These are phyloP conservation scores for Arthrobotrys pseudoclavata DNA, from an alignment of 2,329 filamentous ascomycete species.

Conservation along the genomic window DNA sequence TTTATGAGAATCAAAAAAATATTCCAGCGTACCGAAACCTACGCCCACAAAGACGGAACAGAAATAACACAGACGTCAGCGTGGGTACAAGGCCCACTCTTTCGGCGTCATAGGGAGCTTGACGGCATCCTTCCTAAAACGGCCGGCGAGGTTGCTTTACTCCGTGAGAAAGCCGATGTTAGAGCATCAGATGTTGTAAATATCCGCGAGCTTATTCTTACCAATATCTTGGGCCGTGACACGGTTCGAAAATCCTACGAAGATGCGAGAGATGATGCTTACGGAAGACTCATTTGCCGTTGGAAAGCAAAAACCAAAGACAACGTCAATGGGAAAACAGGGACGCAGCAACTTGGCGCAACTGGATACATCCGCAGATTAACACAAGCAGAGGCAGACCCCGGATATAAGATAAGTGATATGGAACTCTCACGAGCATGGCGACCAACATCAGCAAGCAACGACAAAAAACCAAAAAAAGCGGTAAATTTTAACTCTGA, in stretches of 20 bases:
- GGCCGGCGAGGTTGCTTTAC: conserved; percentile 42
- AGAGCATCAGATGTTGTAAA: conserved; percentile 40
- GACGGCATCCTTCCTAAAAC: conserved; percentile 56
- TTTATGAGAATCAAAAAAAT: conserved; percentile 56
- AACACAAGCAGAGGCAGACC: conserved; percentile 63
- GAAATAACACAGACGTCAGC: conserved; percentile 26
- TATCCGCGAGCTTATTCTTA: conserved; percentile 50
- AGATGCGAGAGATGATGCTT: conserved; percentile 63
- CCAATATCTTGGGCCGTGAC: conserved; percentile 41
- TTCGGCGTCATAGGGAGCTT: conserved; percentile 41
- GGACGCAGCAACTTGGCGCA: conserved; percentile 61
- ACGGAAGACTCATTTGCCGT: conserved; percentile 65
- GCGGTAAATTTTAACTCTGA: not conserved
- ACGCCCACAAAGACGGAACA: conserved; percentile 35
- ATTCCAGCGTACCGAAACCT: conserved; percentile 33
- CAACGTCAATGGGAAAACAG: conserved; percentile 62
- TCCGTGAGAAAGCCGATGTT: conserved; percentile 42
- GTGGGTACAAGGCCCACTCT: conserved; percentile 47
- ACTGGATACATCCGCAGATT: conserved; percentile 61
- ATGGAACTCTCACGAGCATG: conserved; percentile 60
- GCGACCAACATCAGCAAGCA: conserved; percentile 51
- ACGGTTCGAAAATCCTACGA: conserved; percentile 49
- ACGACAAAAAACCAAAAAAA: not conserved
- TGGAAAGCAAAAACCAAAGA: conserved; percentile 65
- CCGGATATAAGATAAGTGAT: conserved; percentile 63